Conservation (phyloP, 2,329 filamentous ascomycete species). For the Nannizziopsis barbatae region DNA sequence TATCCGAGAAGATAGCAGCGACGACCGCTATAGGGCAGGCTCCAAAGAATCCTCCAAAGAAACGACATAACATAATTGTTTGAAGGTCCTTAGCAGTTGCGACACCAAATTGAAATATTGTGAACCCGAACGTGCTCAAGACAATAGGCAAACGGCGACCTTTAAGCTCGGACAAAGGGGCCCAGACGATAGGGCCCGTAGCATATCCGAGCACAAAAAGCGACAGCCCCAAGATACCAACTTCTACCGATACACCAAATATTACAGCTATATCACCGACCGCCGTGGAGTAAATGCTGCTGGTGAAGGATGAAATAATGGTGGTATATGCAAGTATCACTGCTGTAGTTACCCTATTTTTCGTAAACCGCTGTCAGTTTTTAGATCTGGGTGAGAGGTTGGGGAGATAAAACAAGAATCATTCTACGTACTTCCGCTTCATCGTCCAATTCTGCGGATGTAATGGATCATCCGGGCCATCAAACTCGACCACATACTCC, state of each 20-base stretch:
- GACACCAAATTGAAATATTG: constrained; percentile 40
- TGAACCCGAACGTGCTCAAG: constrained; percentile 42
- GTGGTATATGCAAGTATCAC: constrained; percentile 39
- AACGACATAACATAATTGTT: constrained; percentile 43
- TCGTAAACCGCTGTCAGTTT: background rate
- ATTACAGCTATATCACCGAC: constrained; percentile 46
- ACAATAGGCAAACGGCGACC: constrained; percentile 41
- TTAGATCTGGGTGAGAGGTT: background rate
- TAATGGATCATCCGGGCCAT: constrained; percentile 68
- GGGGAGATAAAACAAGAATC: background rate
- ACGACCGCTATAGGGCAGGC: constrained; percentile 44
- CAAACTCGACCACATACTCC: constrained; percentile 60
- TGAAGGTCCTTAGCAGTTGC: constrained; percentile 43
- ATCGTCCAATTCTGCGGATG: constrained; percentile 82
- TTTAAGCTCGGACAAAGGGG: constrained; percentile 43
- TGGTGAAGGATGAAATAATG: constrained; percentile 43
- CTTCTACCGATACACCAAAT: constrained; percentile 45
- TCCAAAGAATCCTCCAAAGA: constrained; percentile 45
- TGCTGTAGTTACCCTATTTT: constrained; percentile 12
- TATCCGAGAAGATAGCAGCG: constrained; percentile 47
- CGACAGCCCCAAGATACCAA: constrained; percentile 31
- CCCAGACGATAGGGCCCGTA: constrained; percentile 41
- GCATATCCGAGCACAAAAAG: constrained; percentile 40
- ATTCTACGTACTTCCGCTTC: constrained; percentile 55
- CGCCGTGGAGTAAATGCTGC: constrained; percentile 61